Base-by-base conservation (phyloP, 2,329 filamentous ascomycete genomes). In the Cryphonectria japonica region DNA sequence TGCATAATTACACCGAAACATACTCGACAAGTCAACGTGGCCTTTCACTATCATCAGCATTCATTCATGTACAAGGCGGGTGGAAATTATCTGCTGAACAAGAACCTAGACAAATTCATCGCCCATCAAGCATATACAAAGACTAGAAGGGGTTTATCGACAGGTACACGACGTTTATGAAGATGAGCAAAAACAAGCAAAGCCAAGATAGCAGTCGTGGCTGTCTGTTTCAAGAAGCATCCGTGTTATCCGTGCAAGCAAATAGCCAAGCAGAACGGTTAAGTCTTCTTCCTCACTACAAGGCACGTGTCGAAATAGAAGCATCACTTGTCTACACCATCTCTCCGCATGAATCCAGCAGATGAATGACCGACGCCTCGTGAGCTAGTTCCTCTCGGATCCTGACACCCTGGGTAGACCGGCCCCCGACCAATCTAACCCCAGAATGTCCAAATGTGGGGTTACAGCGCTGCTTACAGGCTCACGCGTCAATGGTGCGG, bases 261-360 rank as follows among this genome's bases (percentile, higher is more conserved):
- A 29, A 66, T 54, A 7, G 63, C 46, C 43, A 54, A 54, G 43
- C 19, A 52, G 22, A 29, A 43, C 50, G 65, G 65, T 26, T 67
- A 59, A 67, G 52, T n/a, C 54, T 54, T 67, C 52, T 59, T 67
- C 65, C 65, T 43, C 41, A n/a, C 50, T 39, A 34, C 19, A 41
- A n/a, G 14, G 65, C 52, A 60, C 19, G 37, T 8, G 8, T 60
- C 14, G 13, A 5, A 6, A 57, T 50, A 8, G 41, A 57, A 9
- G 37, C 29, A 22, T 39, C 59, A n/a, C 26, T 9, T 39, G 59
- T 14, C 34, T 22, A 61, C 59, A 13, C 57, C 57, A 60, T 3
- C 57, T 13, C 32, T 16, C 34, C 39, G 8, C 9, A 39, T 37
- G 16, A 22, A 2, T 5, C 14, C 29, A 14, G 19, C 59, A n/a